Conservation (phyloP, 345 rosid genomes). For the Salix caprea region DNA sequence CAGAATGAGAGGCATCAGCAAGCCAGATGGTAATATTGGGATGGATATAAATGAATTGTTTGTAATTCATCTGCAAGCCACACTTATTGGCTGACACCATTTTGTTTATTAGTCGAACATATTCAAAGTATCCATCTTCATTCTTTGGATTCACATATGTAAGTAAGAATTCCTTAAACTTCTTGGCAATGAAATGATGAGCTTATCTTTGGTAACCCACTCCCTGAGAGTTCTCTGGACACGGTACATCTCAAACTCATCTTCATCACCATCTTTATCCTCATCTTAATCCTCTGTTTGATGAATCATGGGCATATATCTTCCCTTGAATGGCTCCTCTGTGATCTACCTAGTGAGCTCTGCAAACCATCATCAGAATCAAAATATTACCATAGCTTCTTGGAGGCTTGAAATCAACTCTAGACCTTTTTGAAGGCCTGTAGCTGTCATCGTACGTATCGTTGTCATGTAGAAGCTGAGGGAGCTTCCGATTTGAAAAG, state of each 20-base stretch:
- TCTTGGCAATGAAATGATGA: slow-evolving; percentile 80
- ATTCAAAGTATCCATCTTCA: slow-evolving; percentile 61
- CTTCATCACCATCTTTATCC: slow-evolving; percentile 80
- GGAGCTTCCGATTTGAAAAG: slow-evolving; percentile 59
- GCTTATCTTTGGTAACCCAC: slow-evolving; percentile 98
- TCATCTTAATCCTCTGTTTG: slow-evolving; percentile 76
- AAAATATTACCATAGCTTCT: slow-evolving; percentile 54
- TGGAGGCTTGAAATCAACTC: slow-evolving; percentile 61
- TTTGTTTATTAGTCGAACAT: slow-evolving; percentile 79
- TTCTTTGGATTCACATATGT: slow-evolving; percentile 71
- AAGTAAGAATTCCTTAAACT: slow-evolving; percentile 82
- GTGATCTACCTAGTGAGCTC: slow-evolving; percentile 76
- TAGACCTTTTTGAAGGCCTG: slow-evolving; percentile 80
- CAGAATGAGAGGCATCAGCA: slow-evolving; percentile 98
- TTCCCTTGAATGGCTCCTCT: slow-evolving; percentile 54
- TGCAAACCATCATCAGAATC: slow-evolving; percentile 74
- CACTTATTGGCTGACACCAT: slow-evolving; percentile 94
- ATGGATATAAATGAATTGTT: slow-evolving; percentile 77
- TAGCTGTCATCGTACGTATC: slow-evolving; percentile 81
- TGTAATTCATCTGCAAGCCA: slow-evolving; percentile 89
- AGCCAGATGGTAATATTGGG: slow-evolving; percentile 97
- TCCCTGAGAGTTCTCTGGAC: slow-evolving; percentile 91
- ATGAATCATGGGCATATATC: slow-evolving; percentile 84
- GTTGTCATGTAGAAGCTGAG: slow-evolving; percentile 83
- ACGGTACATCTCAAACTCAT: slow-evolving; percentile 84